phyloP scores from a whole-genome alignment of 495 filamentous ascomycete species.

The Aspergillus asperescens region DNA sequence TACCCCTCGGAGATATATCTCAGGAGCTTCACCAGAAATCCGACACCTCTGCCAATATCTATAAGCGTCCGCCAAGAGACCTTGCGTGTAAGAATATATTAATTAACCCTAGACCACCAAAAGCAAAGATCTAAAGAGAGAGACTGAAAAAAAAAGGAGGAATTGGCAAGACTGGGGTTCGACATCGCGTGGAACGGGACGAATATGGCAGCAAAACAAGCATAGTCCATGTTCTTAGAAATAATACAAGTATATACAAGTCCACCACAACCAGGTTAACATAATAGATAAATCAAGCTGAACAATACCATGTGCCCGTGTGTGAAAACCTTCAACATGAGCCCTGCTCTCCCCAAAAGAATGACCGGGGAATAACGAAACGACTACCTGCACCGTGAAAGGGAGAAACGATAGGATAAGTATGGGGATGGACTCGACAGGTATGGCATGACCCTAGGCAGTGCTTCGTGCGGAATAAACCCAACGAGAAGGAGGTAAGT shows the following conservation, averaged over 20 bases:
- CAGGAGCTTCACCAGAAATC: too few relatives aligned
- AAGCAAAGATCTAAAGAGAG: too few relatives aligned
- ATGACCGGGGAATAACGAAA: constrained; percentile 3
- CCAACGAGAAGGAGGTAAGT: not conserved
- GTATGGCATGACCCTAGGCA: constrained; percentile 2
- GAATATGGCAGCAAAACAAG: too few relatives aligned
- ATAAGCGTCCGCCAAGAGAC: too few relatives aligned
- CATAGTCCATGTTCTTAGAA: constrained; percentile 9
- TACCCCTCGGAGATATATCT: too few relatives aligned
- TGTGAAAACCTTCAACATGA: not conserved
- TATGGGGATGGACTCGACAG: not conserved
- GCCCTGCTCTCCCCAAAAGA: constrained; percentile 6
- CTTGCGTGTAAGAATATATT: too few relatives aligned
- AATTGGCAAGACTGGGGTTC: not conserved
- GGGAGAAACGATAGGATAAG: not conserved
- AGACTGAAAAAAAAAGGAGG: too few relatives aligned
- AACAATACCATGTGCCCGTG: constrained; percentile 9
- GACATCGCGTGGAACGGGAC: too few relatives aligned
- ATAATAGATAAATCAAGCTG: constrained; percentile 14
- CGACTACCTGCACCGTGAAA: constrained; percentile 5
- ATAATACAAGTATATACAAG: constrained; percentile 15
- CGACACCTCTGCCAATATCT: too few relatives aligned
- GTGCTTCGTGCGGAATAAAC: not conserved
- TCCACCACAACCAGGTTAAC: constrained; percentile 11
- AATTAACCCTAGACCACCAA: too few relatives aligned